These are phyloP conservation scores for Diaporthe capsici DNA, from an alignment of 2,329 filamentous ascomycete species.

Conservation along the genomic window DNA sequence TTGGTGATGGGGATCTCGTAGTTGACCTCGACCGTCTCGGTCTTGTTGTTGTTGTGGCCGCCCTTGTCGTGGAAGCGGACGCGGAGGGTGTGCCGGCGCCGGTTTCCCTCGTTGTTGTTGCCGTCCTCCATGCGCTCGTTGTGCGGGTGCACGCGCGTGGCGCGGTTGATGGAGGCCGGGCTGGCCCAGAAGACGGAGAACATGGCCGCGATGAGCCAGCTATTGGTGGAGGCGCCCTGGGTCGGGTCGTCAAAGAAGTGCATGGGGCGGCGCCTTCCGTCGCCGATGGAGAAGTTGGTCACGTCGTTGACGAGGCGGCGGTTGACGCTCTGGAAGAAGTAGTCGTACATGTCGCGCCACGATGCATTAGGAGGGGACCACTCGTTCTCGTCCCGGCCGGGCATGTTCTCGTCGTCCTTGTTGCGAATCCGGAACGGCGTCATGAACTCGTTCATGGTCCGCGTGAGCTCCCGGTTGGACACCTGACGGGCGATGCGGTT, in stretches of 20 bases:
- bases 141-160: conserved; percentile 43
- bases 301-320: conserved; percentile 51
- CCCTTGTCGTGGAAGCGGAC: conserved; percentile 59
- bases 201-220: conserved; percentile 60
- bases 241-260: conserved; percentile 58
- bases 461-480: conserved; percentile 56
- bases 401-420: conserved; percentile 37
- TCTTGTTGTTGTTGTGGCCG: conserved; percentile 51
- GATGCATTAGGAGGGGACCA: conserved; percentile 57
- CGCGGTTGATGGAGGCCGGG: conserved; percentile 57
- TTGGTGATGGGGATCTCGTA: conserved; percentile 61
- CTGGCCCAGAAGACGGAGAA: conserved; percentile 62
- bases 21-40: conserved; percentile 55
- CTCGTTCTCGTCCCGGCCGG: conserved; percentile 37
- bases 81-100: conserved; percentile 49
- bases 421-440: conserved; percentile 52
- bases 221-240: conserved; percentile 58
- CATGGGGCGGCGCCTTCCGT: conserved; percentile 19
- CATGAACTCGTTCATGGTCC: conserved; percentile 57
- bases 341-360: conserved; percentile 58
- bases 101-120: conserved; percentile 30
- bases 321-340: conserved; percentile 51
- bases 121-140: conserved; percentile 45
- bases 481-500: conserved; percentile 48
- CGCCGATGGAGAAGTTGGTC: conserved; percentile 43